Conservation (phyloP, 208 protist species). For the Wallacemonas sp. region DNA sequence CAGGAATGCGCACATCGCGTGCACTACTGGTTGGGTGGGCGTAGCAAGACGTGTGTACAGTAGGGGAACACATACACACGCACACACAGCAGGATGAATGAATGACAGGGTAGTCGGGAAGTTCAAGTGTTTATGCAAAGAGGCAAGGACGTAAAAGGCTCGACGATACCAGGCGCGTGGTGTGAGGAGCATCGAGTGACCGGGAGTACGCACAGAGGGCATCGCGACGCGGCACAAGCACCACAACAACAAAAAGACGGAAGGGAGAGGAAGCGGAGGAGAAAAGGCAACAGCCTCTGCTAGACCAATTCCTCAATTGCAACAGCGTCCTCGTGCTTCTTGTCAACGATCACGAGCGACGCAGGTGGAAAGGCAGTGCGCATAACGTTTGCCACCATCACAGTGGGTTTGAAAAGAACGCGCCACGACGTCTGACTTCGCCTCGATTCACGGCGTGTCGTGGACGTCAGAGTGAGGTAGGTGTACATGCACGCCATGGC, state of each 20-base stretch:
- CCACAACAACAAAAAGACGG: background rate
- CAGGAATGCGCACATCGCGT: too few relatives aligned
- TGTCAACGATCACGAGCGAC: background rate
- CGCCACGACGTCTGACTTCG: slow-evolving; percentile 30
- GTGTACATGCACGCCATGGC: slow-evolving; percentile 23
- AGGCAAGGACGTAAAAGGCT: too few relatives aligned
- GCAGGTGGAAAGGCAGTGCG: slow-evolving; percentile 9
- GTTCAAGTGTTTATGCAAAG: too few relatives aligned
- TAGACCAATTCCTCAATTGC: slow-evolving; percentile 3
- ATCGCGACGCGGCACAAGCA: too few relatives aligned
- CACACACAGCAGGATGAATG: too few relatives aligned
- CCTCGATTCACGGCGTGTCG: slow-evolving; percentile 39
- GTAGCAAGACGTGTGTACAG: too few relatives aligned
- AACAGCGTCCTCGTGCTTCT: background rate
- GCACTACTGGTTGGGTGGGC: too few relatives aligned
- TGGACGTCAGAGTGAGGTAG: slow-evolving; percentile 48
- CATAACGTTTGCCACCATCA: slow-evolving; percentile 8
- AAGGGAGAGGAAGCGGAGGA: background rate
- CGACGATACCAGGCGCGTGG: too few relatives aligned
- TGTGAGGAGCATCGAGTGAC: too few relatives aligned
- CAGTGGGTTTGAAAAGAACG: slow-evolving; percentile 22
- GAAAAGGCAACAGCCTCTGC: background rate
- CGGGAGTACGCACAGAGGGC: too few relatives aligned
- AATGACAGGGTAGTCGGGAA: too few relatives aligned
- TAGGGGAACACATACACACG: too few relatives aligned